Conservation (phyloP, 2,329 filamentous ascomycete genomes). For the Xylaria arbuscula region DNA sequence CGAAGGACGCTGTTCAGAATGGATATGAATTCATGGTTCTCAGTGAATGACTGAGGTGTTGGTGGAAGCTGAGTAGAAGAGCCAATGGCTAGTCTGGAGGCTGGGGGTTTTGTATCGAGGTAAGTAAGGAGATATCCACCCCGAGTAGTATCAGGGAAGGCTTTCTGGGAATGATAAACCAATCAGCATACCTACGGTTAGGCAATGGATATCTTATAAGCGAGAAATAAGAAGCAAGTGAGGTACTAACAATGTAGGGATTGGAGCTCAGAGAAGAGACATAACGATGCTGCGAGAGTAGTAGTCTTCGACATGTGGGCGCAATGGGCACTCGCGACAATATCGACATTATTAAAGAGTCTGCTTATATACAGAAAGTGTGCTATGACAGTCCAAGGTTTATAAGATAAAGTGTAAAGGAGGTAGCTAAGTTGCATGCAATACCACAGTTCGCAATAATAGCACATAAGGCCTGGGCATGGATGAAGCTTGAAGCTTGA, state of each 20-base stretch:
- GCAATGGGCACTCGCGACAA: slow-evolving; percentile 46
- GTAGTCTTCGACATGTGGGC: slow-evolving; percentile 40
- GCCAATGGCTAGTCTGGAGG: slow-evolving; percentile 66
- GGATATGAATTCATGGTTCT: slow-evolving; percentile 68
- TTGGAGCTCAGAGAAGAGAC: slow-evolving; percentile 64
- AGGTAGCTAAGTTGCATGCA: not conserved
- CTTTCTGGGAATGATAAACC: slow-evolving; percentile 59
- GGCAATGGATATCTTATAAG: not conserved
- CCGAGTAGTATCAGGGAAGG: slow-evolving; percentile 62
- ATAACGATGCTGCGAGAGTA: slow-evolving; percentile 47
- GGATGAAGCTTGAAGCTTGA: not conserved
- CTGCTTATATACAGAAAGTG: not conserved
- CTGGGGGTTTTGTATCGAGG: slow-evolving; percentile 68
- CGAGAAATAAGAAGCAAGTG: not conserved
- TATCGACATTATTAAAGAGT: slow-evolving; percentile 51
- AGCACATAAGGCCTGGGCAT: not conserved
- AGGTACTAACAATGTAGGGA: slow-evolving; percentile 63
- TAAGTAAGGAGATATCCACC: slow-evolving; percentile 67
- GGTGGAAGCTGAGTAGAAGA: slow-evolving; percentile 69
- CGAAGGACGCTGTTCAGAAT: slow-evolving; percentile 69
- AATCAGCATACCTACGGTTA: slow-evolving; percentile 31
- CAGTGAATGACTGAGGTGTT: slow-evolving; percentile 68
- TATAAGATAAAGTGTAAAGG: not conserved
- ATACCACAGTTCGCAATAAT: not conserved
- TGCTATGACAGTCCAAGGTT: slow-evolving; percentile 17